A percentile compares a stretch with the other conserved stretches of the same genome.
Conservation (phyloP, 306 rosid species). For the Pueraria montana region DNA sequence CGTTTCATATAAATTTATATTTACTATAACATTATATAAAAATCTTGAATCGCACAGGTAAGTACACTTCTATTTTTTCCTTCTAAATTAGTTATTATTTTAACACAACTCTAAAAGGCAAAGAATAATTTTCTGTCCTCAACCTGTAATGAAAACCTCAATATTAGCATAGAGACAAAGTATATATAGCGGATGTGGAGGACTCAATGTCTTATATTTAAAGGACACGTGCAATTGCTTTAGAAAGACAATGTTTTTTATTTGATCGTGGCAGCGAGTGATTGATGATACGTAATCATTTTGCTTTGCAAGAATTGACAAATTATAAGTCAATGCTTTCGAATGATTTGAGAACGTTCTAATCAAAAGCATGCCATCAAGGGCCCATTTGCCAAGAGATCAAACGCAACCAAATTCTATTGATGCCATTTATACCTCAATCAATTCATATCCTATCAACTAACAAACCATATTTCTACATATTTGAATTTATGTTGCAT, state of each 20-base stretch:
- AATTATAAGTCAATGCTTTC: neutral
- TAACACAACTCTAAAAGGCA: neutral
- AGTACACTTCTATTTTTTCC: too few relatives aligned
- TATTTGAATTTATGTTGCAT: neutral
- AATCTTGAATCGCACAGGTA: too few relatives aligned
- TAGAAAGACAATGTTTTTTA: neutral
- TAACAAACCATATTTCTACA: neutral
- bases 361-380: neutral
- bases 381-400: conserved; percentile 18
- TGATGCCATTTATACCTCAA: neutral
- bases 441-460: neutral
- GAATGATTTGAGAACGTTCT: neutral
- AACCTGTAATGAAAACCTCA: neutral
- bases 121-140: neutral
- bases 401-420: neutral
- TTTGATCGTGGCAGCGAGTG: neutral
- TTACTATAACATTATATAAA: too few relatives aligned
- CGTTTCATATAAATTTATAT: too few relatives aligned
- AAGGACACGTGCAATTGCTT: neutral
- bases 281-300: neutral
- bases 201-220: neutral
- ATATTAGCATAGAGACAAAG: neutral
- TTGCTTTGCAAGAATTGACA: neutral
- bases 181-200: neutral
- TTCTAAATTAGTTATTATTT: too few relatives aligned